Evolutionary conservation across 108 stramenopile species (phyloP), one percentile per base, ranked within the genome.

Genomic region (Pinguiococcus pyrenoidosus): DNA sequence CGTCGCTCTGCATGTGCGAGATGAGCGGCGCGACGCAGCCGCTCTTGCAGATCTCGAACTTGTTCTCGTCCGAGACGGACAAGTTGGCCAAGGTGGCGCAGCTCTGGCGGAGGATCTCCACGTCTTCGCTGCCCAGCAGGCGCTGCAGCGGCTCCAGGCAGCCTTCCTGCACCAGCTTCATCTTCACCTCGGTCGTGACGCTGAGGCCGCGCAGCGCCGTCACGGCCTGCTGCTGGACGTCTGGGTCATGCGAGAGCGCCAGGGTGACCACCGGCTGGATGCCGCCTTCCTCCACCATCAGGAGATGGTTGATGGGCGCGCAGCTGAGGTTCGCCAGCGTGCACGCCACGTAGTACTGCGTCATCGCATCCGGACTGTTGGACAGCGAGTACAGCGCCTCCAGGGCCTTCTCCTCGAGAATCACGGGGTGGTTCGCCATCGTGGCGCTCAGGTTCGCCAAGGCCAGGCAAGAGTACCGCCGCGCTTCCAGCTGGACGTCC

Each of bases 141-240:
- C 74, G 74, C 10, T 59, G 59, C 4, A 85, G 56, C 23, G 80
- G 80, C 37, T 78, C 77, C 23, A 85, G 62, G 7, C 81, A 80
- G 13, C 82, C 84, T 48, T 83, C 82, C 41, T 85, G 79, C 0
- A 83, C 84, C 28, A 83, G 72, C 46, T 83, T 80, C 59, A 76
- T 71, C 50, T 78, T 80, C 54, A 78, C 66, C 16, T 60, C 65
- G 25, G 60, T 66, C 1, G 56, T 72, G 10, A 77, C 75, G 47
- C 72, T 72, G 17, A 85, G 56, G 8, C 84, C 84, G 34, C 84
- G 72, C 24, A 85, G 48, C 3, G 84, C 80, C 27, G 80, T 75
- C 6, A 71, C 81, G 18, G 82, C 82, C 45, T 80, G 77, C 37
- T 74, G 74, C 44, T 85, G 84, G 16, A 83, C 76, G 34, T 70